Evolutionary conservation across 202 grass and related monocot genomes (phyloP).

Genomic region (Schoenoplectus triqueter): DNA sequence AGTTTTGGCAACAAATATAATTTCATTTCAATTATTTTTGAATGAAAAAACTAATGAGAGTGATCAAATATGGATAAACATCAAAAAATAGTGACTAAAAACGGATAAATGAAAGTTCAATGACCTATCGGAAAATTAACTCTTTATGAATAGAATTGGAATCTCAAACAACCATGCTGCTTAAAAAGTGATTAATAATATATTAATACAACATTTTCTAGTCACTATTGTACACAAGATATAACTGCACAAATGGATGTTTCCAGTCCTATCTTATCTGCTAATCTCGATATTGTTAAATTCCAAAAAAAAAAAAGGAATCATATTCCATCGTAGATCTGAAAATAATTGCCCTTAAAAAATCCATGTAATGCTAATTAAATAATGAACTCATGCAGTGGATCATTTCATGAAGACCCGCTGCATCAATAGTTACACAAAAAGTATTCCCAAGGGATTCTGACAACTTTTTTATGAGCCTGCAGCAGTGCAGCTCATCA

Average conservation of each 20-base stretch:
- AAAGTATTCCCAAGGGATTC: not conserved
- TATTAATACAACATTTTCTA: not conserved
- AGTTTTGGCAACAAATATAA: too few species aligned
- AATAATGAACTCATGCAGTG: not conserved
- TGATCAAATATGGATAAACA: too few species aligned
- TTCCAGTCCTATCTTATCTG: not conserved
- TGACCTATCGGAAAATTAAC: too few species aligned
- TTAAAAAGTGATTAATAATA: not conserved
- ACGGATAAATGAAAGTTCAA: too few species aligned
- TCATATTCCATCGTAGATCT: conserved; percentile 14
- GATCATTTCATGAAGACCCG: not conserved
- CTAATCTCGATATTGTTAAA: not conserved
- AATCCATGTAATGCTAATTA: not conserved
- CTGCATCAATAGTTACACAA: not conserved
- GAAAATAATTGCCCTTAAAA: not conserved
- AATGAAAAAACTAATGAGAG: too few species aligned
- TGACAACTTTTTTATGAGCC: not conserved
- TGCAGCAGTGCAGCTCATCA: not conserved
- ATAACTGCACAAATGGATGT: not conserved
- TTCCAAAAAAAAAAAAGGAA: not conserved
- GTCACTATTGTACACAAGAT: not conserved
- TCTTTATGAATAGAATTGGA: not conserved
- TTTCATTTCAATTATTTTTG: too few species aligned
- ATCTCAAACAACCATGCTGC: too few species aligned
- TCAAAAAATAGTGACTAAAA: too few species aligned